Evolutionary conservation across 2,329 filamentous ascomycete species (phyloP), one percentile per base, ranked within the genome.

Genomic region (Colletotrichum agaves): DNA sequence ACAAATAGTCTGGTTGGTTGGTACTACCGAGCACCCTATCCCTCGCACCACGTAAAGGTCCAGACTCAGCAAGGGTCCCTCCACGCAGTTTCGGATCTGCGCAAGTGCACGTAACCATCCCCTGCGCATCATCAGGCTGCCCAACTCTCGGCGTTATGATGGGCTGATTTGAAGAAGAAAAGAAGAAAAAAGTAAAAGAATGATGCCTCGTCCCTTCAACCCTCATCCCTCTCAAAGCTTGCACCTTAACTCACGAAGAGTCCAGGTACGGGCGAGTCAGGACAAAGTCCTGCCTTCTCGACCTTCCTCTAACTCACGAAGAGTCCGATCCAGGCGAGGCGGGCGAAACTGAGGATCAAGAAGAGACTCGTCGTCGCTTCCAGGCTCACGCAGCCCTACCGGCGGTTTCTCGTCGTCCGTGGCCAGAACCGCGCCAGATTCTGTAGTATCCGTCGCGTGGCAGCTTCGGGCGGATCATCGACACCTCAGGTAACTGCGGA

Each of bases 111-210:
- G 31, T 39, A 19, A 27, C 55, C 50, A 57, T 67, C 66, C 72
- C 69, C 63, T 63, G 70, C 67, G 72, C 62, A 72, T 75, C 73
- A 73, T 57, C 44, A 67, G 74, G 71, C 57, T 77, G 75, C 73
- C 75, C 75, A 73, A 77, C 75, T 73, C 74, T 77, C 76, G 76
- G 76, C 76, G 71, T 77, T 77, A 70, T 71, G 75, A 77, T 73
- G 75, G 75, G 73, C 75, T 75, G 69, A 41, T 21, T 65, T 67
- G 27, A 49, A 70, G 61, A 61, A 69, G 69, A 56, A 56, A 55
- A 58, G 61, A 53, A 27, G 27, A 15, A 47, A 43, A 50, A 33
- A 12, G 44, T 7, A 52, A 37, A 37, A 15, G 37, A 49, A 33
- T 41, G 8, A 35, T 52, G 56, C 66, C 53, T 43, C 33, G 39